Evolutionary conservation across 2,329 filamentous ascomycete genomes (phyloP).

Genomic region (Aspergillus viridinutans): DNA sequence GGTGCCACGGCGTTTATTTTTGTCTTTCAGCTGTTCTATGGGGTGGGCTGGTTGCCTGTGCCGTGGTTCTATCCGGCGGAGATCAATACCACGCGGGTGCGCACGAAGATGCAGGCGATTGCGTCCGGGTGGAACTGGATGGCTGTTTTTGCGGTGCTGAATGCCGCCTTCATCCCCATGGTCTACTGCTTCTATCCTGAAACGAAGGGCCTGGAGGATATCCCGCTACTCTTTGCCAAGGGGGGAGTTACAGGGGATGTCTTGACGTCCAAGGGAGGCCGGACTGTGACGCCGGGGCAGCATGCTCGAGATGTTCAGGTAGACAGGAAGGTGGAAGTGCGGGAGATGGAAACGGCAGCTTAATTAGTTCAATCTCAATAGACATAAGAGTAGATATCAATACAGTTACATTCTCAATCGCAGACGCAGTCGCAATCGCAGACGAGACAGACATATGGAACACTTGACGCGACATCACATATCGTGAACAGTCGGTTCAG

Average conservation of each 20-base stretch:
- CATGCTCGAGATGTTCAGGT: constrained; percentile 15
- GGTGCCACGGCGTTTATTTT: constrained; percentile 44
- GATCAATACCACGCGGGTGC: constrained; percentile 39
- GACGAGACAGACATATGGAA: no score
- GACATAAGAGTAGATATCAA: neutral
- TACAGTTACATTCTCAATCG: no score
- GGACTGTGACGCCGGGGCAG: constrained; percentile 17
- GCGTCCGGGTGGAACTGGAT: constrained; percentile 36
- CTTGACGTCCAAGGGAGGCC: constrained; percentile 14
- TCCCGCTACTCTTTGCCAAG: constrained; percentile 30
- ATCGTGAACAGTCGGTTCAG: constrained; percentile 9
- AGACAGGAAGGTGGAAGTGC: constrained; percentile 13
- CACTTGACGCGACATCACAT: constrained; percentile 1
- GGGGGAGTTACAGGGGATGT: constrained; percentile 17
- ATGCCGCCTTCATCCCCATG: constrained; percentile 40
- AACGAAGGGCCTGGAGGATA: constrained; percentile 63
- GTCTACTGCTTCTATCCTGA: constrained; percentile 63
- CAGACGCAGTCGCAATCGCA: no score
- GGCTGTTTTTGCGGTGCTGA: constrained; percentile 28
- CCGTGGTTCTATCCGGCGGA: constrained; percentile 45
- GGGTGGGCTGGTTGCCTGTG: constrained; percentile 42
- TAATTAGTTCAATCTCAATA: neutral
- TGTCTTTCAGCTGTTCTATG: constrained; percentile 44
- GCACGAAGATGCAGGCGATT: constrained; percentile 40
- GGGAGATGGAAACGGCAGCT: constrained; percentile 10